These are phyloP conservation scores for Scortechinia acanthostroma DNA, from an alignment of 2,329 filamentous ascomycete genomes.

Conservation along the genomic window DNA sequence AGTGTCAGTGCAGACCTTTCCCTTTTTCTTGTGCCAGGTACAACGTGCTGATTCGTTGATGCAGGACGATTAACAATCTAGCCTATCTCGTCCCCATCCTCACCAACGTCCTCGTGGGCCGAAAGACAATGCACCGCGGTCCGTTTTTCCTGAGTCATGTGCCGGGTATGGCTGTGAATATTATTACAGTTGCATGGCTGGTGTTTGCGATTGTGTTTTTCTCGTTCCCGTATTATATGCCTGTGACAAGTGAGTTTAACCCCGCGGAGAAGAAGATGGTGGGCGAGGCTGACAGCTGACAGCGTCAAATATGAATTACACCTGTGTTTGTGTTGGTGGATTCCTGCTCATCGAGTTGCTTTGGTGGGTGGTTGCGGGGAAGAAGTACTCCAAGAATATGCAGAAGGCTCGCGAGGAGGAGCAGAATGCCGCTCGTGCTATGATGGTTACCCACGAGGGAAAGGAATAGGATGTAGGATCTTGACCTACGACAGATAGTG, in stretches of 20 bases:
- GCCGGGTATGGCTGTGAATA: constrained; percentile 23
- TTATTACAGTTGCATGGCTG: constrained; percentile 24
- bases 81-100: constrained; percentile 35
- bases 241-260: constrained; percentile 14
- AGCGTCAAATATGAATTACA: constrained; percentile 36
- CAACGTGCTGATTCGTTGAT: background rate
- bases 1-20: constrained; percentile 7
- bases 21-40: background rate
- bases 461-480: no score
- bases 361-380: constrained; percentile 33
- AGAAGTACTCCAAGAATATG: constrained; percentile 25
- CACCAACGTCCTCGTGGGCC: constrained; percentile 29
- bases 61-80: constrained; percentile 29
- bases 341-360: constrained; percentile 22
- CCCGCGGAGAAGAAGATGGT: background rate
- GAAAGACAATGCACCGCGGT: constrained; percentile 27
- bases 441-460: background rate
- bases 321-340: constrained; percentile 33
- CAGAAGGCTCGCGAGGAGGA: constrained; percentile 22
- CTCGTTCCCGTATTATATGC: constrained; percentile 30
- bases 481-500: no score
- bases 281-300: background rate
- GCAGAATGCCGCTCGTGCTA: background rate
- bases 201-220: constrained; percentile 32
- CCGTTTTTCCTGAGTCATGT: constrained; percentile 23